Evolutionary conservation across 257 asterid species (phyloP).

Genomic region (Solanum lycopersicoides): DNA sequence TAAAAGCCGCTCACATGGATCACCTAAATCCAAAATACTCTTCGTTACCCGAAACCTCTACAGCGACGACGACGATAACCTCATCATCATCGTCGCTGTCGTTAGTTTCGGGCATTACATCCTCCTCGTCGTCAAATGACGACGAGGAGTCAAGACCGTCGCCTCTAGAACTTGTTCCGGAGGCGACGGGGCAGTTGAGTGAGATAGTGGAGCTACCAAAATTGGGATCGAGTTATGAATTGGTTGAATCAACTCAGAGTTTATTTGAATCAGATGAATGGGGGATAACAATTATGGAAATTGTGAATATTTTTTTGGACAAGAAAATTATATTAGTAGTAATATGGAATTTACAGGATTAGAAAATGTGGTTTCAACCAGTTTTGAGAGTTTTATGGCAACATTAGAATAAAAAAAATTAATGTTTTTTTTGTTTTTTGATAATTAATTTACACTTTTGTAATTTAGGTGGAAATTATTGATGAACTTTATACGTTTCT

Average conservation of each 20-base stretch:
- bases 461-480: background rate
- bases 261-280: background rate
- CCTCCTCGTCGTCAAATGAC: background rate
- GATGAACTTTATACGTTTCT: slow-evolving; percentile 3
- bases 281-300: background rate
- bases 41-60: background rate
- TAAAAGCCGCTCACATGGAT: slow-evolving; percentile 63
- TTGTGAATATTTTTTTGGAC: slow-evolving; percentile 2
- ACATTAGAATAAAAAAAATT: background rate
- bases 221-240: background rate
- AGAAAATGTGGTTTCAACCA: background rate
- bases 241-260: background rate
- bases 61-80: background rate
- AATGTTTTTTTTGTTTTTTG: background rate
- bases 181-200: background rate
- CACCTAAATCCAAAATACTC: background rate
- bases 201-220: slow-evolving; percentile 12
- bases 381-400: slow-evolving; percentile 8
- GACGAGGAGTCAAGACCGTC: background rate
- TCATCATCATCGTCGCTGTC: background rate
- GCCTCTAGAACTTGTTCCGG: background rate
- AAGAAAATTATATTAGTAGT: background rate
- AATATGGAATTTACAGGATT: background rate
- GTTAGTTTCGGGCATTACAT: slow-evolving; percentile 1
- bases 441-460: background rate